These are phyloP conservation scores for Moricandia arvensis DNA, from an alignment of 345 rosid species.

Conservation along the genomic window DNA sequence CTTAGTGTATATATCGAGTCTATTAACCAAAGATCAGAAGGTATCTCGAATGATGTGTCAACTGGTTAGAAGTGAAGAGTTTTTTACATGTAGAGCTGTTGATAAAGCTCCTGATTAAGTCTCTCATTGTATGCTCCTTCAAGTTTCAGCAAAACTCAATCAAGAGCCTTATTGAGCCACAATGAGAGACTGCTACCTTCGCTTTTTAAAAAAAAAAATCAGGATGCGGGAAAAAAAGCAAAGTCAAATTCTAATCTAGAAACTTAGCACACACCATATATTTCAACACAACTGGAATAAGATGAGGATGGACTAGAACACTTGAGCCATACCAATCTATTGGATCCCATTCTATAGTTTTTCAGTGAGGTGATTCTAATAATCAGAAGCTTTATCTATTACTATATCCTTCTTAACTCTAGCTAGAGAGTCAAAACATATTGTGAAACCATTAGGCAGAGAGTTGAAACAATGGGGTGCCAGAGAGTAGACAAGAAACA, in stretches of 20 bases:
- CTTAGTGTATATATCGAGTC: background rate
- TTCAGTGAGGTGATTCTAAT: conserved; percentile 42
- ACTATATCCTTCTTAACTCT: no score
- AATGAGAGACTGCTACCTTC: conserved; percentile 46
- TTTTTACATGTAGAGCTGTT: conserved; percentile 26
- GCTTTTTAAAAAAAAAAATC: conserved; percentile 79
- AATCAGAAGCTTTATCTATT: no score
- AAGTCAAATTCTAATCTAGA: background rate
- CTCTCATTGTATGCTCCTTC: no score
- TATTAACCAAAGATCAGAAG: background rate
- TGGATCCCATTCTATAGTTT: conserved; percentile 63
- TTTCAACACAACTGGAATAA: background rate
- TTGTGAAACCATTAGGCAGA: no score
- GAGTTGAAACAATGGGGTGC: no score
- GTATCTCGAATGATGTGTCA: background rate
- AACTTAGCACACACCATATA: background rate
- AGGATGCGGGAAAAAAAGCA: conserved; percentile 45
- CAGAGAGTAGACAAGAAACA: no score
- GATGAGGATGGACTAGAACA: background rate
- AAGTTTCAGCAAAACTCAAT: conserved; percentile 46
- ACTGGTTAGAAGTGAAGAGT: background rate
- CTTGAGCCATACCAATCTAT: conserved; percentile 46
- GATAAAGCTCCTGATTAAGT: no score
- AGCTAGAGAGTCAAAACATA: no score
- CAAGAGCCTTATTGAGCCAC: conserved; percentile 52